phyloP scores from a whole-genome alignment of 139 green algal genomes.

The Astrephomene gubernaculifera region DNA sequence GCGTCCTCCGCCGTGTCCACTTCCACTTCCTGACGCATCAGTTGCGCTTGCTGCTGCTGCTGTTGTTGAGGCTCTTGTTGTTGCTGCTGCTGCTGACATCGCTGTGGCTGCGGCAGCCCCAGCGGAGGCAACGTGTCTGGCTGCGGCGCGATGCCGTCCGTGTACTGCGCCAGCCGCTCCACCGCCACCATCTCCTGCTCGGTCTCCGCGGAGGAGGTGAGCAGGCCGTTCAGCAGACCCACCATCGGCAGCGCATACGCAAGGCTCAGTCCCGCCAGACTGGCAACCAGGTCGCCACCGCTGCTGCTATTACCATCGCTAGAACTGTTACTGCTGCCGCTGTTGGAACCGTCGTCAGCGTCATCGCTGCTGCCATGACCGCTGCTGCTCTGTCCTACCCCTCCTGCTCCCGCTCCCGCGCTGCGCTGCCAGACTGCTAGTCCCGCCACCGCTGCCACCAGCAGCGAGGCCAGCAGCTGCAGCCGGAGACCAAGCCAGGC shows the following conservation, averaged over 20 bases:
- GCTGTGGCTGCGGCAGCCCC: background rate
- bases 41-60: background rate
- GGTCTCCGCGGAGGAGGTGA: constrained; percentile 79
- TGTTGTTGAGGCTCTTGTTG: too few relatives aligned
- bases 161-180: constrained; percentile 71
- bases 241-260: constrained; percentile 87
- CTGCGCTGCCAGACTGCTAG: constrained; percentile 63
- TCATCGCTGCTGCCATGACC: background rate
- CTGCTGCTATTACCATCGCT: background rate
- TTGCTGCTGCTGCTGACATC: background rate
- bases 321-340: background rate
- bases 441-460: constrained; percentile 71
- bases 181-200: constrained; percentile 89
- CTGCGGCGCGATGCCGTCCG: background rate
- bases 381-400: background rate
- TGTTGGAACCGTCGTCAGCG: background rate
- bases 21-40: background rate
- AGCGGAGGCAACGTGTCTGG: constrained; percentile 10
- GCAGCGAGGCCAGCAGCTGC: constrained; percentile 80
- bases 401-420: too few relatives aligned
- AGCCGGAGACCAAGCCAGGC: constrained; percentile 85
- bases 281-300: constrained; percentile 43
- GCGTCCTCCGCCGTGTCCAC: background rate
- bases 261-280: constrained; percentile 79
- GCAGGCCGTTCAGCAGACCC: constrained; percentile 78